Percentiles rank a stretch among this genome's conserved stretches.
Conservation (phyloP, 108 stramenopile genomes). For the Mediolabrus comicus region DNA sequence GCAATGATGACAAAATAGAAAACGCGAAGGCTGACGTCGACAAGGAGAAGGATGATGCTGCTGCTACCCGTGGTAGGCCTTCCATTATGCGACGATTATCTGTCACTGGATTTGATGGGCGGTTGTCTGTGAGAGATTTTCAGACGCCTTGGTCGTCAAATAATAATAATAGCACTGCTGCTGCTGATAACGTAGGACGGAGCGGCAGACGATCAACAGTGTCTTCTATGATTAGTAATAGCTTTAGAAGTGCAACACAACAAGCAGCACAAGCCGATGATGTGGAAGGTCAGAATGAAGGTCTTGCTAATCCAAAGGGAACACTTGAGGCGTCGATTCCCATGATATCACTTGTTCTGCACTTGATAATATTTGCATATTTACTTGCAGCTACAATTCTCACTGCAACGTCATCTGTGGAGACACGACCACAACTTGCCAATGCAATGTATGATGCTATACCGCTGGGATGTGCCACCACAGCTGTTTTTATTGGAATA, state of each 20-base stretch:
- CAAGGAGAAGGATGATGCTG: neutral
- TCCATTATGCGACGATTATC: constrained; percentile 11
- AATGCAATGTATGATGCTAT: constrained; percentile 45
- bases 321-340: constrained; percentile 24
- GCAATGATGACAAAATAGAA: constrained; percentile 51
- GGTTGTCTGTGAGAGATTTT: constrained; percentile 19
- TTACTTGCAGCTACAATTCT: constrained; percentile 42
- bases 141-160: neutral
- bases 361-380: constrained; percentile 24
- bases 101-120: constrained; percentile 22
- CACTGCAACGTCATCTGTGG: constrained; percentile 9
- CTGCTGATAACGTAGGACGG: neutral
- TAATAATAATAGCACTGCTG: neutral
- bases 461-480: constrained; percentile 37
- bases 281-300: constrained; percentile 5
- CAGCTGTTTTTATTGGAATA: constrained; percentile 35
- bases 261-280: neutral
- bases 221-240: neutral
- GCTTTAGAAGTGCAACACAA: neutral
- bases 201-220: neutral
- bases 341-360: constrained; percentile 18
- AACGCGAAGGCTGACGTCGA: constrained; percentile 16
- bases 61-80: neutral
- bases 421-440: constrained; percentile 14
- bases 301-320: constrained; percentile 18